A percentile compares a stretch with the other conserved stretches of the same genome.
phyloP scores from a whole-genome alignment of 2,329 filamentous ascomycete genomes.

The Nemania bipapillata region DNA sequence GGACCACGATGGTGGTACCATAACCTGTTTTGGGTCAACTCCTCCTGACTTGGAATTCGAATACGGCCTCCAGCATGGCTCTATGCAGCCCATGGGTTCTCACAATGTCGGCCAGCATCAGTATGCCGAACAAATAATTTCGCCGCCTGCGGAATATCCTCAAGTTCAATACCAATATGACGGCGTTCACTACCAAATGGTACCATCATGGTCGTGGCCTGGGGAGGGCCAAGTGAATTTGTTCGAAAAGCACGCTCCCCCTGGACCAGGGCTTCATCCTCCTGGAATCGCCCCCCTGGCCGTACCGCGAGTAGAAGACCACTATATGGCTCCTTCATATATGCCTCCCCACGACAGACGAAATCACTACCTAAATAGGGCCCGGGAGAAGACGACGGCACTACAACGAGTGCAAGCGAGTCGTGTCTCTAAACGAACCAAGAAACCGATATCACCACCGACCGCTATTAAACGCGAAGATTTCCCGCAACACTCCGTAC shows the following conservation, averaged over 20 bases:
- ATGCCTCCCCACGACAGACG: constrained; percentile 51
- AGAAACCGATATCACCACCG: neutral
- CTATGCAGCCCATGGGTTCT: constrained; percentile 41
- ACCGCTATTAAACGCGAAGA: too few species aligned
- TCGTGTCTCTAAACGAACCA: constrained; percentile 34
- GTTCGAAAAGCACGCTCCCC: neutral
- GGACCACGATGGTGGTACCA: constrained; percentile 41
- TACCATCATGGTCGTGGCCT: neutral
- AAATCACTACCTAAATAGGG: constrained; percentile 56
- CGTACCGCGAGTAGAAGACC: too few species aligned
- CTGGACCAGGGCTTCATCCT: neutral
- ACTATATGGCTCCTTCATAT: constrained; percentile 29
- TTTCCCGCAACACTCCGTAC: too few species aligned
- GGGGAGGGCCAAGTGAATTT: neutral
- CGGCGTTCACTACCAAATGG: neutral
- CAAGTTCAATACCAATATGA: neutral
- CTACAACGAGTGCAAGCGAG: constrained; percentile 56
- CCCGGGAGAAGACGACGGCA: constrained; percentile 58
- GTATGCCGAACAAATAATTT: constrained; percentile 34
- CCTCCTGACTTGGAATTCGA: constrained; percentile 50
- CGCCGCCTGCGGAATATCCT: constrained; percentile 36
- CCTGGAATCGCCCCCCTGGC: neutral
- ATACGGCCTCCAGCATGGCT: neutral
- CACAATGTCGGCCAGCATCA: constrained; percentile 34
- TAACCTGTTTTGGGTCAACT: constrained; percentile 29